Conservation (phyloP, 139 green algal genomes). For the Coccomyxa sp. region DNA sequence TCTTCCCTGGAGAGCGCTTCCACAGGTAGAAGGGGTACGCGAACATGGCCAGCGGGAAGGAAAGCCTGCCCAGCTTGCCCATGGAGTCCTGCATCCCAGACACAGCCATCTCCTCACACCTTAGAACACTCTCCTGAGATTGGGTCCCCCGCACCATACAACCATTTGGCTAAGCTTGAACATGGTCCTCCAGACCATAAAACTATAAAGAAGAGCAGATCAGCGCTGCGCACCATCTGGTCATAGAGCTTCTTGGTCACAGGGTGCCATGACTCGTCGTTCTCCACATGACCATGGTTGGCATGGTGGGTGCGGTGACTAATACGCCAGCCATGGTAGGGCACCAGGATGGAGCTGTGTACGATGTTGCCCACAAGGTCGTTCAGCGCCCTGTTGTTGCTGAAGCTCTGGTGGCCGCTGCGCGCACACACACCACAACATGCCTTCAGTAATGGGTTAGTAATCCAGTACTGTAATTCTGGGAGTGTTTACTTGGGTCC, state of each 20-base stretch:
- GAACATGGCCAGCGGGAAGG: constrained; percentile 74
- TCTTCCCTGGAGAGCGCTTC: constrained; percentile 80
- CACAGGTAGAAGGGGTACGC: constrained; percentile 93
- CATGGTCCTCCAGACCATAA: too few relatives aligned
- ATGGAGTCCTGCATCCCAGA: constrained; percentile 40
- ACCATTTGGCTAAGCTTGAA: too few relatives aligned
- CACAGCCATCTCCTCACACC: not conserved
- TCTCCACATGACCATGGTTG: constrained; percentile 95
- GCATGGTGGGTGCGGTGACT: constrained; percentile 88
- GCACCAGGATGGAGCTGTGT: constrained; percentile 91
- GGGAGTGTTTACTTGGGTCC: not conserved
- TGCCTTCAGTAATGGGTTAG: not conserved
- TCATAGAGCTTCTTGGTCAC: constrained; percentile 57
- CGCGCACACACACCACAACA: not conserved
- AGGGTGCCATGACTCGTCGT: constrained; percentile 93
- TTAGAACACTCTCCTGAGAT: not conserved
- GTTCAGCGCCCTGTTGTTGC: constrained; percentile 86
- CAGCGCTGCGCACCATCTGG: constrained; percentile 31
- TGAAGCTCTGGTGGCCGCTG: constrained; percentile 91
- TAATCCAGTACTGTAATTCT: too few relatives aligned
- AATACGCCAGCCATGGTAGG: constrained; percentile 94
- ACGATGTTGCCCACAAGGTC: constrained; percentile 87
- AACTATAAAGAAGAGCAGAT: not conserved
- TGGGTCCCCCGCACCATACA: not conserved
- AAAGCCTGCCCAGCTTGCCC: constrained; percentile 66